Percentiles rank a stretch among this genome's conserved stretches.
phyloP scores from a whole-genome alignment of 164 flowering plant species.

The Berberis vulgaris region DNA sequence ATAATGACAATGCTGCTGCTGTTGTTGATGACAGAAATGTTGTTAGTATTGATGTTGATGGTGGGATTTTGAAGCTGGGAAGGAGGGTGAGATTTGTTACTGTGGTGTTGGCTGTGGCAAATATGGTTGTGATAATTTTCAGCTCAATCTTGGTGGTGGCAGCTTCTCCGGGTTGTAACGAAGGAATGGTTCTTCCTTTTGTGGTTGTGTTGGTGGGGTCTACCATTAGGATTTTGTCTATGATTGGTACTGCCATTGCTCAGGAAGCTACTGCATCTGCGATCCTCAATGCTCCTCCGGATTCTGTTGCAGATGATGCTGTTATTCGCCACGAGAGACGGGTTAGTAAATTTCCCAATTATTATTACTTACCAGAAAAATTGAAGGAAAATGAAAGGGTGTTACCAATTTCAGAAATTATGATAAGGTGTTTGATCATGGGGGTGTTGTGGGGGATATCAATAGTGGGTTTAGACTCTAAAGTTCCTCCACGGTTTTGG shows the following conservation, averaged over 20 bases:
- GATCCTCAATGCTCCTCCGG: conserved; percentile 28
- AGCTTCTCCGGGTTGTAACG: conserved; percentile 17
- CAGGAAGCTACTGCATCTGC: conserved; percentile 51
- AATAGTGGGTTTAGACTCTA: no score
- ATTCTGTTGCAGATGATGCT: conserved; percentile 23
- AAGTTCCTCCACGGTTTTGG: no score
- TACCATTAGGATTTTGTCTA: conserved; percentile 29
- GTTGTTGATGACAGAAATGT: no score
- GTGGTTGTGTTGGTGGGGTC: conserved; percentile 23
- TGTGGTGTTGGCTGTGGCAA: conserved; percentile 28
- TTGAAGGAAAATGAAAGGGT: no score
- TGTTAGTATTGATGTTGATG: no score
- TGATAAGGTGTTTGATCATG: no score
- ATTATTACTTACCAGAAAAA: no score
- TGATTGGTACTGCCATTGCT: conserved; percentile 40
- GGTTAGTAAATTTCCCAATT: conserved; percentile 18
- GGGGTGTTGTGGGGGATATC: no score
- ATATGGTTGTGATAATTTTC: conserved; percentile 23
- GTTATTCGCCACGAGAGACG: conserved; percentile 50
- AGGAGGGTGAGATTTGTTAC: conserved; percentile 18
- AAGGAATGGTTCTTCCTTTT: conserved; percentile 17
- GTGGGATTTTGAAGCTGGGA: no score
- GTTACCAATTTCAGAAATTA: neutral
- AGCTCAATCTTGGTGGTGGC: conserved; percentile 22
- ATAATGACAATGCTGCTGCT: no score